Evolutionary conservation across 768 basidiomycete genomes (phyloP).

Genomic region (Amanita pseudoporphyria): DNA sequence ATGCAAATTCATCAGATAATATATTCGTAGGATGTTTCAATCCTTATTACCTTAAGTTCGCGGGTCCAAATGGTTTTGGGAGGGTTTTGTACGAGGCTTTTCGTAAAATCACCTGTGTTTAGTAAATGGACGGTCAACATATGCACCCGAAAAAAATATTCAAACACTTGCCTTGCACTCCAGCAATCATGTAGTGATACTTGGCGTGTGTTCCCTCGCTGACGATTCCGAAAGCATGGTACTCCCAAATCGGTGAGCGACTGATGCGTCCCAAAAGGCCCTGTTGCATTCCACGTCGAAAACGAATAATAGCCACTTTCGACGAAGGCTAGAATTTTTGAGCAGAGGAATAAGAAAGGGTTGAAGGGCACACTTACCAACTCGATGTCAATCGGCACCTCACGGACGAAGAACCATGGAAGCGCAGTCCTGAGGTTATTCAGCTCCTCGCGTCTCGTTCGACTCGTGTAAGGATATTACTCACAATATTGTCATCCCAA

Average conservation of each 20-base stretch:
- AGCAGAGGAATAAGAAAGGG: background rate
- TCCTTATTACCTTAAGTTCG: conserved; percentile 52
- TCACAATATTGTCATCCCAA: conserved; percentile 68
- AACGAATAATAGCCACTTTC: conserved; percentile 72
- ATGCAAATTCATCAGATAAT: conserved; percentile 1
- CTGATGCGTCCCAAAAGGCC: conserved; percentile 68
- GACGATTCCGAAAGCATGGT: conserved; percentile 74
- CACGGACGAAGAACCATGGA: conserved; percentile 69
- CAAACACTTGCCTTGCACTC: conserved; percentile 44
- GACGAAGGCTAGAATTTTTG: conserved; percentile 49
- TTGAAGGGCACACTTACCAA: conserved; percentile 35
- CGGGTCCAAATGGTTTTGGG: conserved; percentile 71
- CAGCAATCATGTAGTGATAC: conserved; percentile 75
- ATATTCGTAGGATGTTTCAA: background rate
- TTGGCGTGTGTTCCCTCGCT: conserved; percentile 68
- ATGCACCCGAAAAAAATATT: background rate
- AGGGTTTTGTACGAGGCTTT: conserved; percentile 57
- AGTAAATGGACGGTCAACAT: conserved; percentile 1
- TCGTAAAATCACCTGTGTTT: conserved; percentile 59
- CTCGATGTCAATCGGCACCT: conserved; percentile 67
- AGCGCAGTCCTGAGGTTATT: conserved; percentile 41
- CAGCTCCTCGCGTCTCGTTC: background rate
- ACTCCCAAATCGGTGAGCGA: conserved; percentile 67
- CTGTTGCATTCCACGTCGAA: conserved; percentile 79
- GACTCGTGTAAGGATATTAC: conserved; percentile 14